Base-by-base conservation (phyloP, 2,329 filamentous ascomycete species). In the Fusarium metavorans region DNA sequence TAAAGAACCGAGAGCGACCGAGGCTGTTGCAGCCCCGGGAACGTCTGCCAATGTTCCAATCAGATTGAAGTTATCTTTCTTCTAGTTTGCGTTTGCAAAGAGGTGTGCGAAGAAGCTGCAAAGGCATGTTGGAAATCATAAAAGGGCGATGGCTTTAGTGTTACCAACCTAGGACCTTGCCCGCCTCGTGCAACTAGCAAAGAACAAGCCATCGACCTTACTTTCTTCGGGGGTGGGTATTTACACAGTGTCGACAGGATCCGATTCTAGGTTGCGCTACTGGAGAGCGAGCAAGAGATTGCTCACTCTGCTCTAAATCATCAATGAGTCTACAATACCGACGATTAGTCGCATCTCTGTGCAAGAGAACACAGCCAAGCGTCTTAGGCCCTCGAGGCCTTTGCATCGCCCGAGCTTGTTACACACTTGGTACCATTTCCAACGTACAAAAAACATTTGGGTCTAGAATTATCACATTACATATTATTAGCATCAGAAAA, bases 401-500 rank as follows among this genome's bases (percentile, higher is more conserved):
- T 67, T 3, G 30, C 48, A 48, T 52, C 39, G 1, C 57, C 41
- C 0, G 62, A 16, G 9, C 70, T 58, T 0, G 67, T 58, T 2
- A 73, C 25, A 4, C 71, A 73, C 27, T 73, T 70, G 0, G 35
- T 45, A 0, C 67, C 67, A 20, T 41, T 73, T 1, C 71, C 4
- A 4, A 41, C 32, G 35, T 70, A 73, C 0, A 58, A 54, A 5
- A 54, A 60, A n/a, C 58, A 73, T 5, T 35, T 73, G 0, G 71
- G 71, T 9, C 70, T 67, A 4, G 45, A 48, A 11, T 67, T 73
- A 2, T 73, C 71, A 32, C 71, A 73, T 62, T 72, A 2, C 1
- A 2, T 2, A 3, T 5, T 16, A n/a, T 71, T 30, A 70, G 68
- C 2, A 14, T 18, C 18, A 5, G 8, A 41, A 23, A 43, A 5